Base-by-base conservation (phyloP, 805 yeast genomes). In the Pichia occidentalis region DNA sequence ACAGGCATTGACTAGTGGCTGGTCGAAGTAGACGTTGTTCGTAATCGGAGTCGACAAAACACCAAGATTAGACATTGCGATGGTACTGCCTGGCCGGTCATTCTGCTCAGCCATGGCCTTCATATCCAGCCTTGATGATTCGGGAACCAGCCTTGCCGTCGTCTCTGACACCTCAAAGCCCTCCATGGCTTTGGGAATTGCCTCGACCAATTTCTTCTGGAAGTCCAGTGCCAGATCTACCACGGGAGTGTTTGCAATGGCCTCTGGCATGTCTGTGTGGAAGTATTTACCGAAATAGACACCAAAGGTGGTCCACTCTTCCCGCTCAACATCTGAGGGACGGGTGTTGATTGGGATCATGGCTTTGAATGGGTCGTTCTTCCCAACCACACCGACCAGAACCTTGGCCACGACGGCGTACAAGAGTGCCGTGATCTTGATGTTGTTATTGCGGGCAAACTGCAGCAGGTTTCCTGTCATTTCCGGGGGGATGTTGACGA, bases 51-150 rank as follows among this genome's bases (percentile, higher is more conserved):
- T 22, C 7, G 24, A 10, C 3, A 44, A 2, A 10, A 29, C 32
- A 10, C 45, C 45, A 8, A 44, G 10, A 28, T 44, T 44, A 9
- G 47, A 44, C 13, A 44, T 44, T 12, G 30, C 37, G 3, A 41
- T 9, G 5, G 43, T 32, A 9, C 40, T 29, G 3, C 25, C 26
- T 1, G 47, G 47, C 4, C 28, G 18, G 2, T n/a, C 9, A 23
- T 44, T 39, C n/a, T 32, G 26, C 7, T 24, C 29, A 14, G 33
- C 32, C 19, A 44, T 11, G 4, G 11, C 16, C 4, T 23, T 8
- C 34, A 44, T 36, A 7, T 24, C 22, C 6, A 25, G 26, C 12
- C 16, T 5, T 2, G 40, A 36, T 3, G 36, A 20, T 10, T 23
- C 11, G 11, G 18, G 19, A 23, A 40, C 30, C 5, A 24, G 14